Evolutionary conservation across 306 rosid species (phyloP).

Genomic region (Ormosia semicastrata): DNA sequence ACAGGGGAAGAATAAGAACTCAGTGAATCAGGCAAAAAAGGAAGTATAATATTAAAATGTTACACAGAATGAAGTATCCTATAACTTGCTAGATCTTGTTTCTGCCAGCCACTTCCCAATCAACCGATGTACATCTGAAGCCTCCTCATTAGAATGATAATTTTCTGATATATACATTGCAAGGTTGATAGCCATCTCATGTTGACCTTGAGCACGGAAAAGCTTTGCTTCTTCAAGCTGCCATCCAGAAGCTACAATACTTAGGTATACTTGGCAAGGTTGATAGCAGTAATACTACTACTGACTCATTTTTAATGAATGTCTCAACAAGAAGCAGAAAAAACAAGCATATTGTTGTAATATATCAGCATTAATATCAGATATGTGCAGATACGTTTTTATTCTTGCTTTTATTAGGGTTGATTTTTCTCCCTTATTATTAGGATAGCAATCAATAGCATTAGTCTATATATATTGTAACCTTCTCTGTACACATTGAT

Average conservation of each 20-base stretch:
- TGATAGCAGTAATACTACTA: not conserved
- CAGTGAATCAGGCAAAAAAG: not conserved
- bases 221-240: constrained; percentile 99
- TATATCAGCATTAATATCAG: too few species aligned
- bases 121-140: constrained; percentile 84
- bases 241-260: constrained; percentile 23
- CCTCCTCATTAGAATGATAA: constrained; percentile 54
- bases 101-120: constrained; percentile 99
- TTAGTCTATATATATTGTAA: too few species aligned
- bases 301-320: constrained; percentile 9
- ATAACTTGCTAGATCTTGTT: constrained; percentile 95
- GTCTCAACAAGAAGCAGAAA: not conserved
- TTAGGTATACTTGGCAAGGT: not conserved
- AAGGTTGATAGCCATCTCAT: constrained; percentile 88
- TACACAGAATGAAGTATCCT: constrained; percentile 11
- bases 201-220: constrained; percentile 88
- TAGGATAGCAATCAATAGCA: too few species aligned
- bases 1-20: constrained; percentile 5
- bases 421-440: too few species aligned
- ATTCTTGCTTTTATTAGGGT: too few species aligned
- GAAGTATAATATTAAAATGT: not conserved
- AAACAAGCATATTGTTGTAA: too few species aligned
- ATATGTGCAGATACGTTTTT: too few species aligned
- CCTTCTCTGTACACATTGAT: too few species aligned
- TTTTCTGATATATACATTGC: constrained; percentile 67